phyloP scores from a whole-genome alignment of 768 basidiomycete genomes.

The Rubroboletus pulcherrimus region DNA sequence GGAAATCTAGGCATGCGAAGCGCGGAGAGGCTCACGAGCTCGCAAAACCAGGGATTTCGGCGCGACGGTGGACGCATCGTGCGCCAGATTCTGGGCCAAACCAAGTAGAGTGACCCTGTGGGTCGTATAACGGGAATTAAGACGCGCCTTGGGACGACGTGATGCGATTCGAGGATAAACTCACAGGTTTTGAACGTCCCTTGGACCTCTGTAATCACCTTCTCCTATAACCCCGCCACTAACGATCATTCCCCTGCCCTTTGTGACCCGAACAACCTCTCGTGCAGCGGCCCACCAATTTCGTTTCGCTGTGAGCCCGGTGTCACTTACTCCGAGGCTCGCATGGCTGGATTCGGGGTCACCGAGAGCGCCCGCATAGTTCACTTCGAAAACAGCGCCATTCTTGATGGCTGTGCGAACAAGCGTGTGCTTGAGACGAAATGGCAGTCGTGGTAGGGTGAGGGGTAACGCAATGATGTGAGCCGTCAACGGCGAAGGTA shows the following conservation, averaged over 20 bases:
- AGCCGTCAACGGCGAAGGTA: slow-evolving; percentile 70
- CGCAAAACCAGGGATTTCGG: slow-evolving; percentile 68
- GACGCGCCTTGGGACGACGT: neutral
- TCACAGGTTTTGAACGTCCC: slow-evolving; percentile 75
- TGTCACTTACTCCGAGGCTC: slow-evolving; percentile 48
- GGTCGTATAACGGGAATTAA: neutral
- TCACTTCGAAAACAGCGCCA: slow-evolving; percentile 80
- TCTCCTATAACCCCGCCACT: slow-evolving; percentile 63
- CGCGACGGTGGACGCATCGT: slow-evolving; percentile 54
- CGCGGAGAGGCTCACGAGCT: slow-evolving; percentile 53
- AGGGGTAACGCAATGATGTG: slow-evolving; percentile 81
- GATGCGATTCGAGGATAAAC: slow-evolving; percentile 17
- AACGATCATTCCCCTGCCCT: slow-evolving; percentile 72
- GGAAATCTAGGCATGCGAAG: neutral
- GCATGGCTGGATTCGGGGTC: slow-evolving; percentile 47
- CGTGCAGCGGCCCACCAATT: slow-evolving; percentile 84
- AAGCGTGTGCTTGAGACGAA: slow-evolving; percentile 79
- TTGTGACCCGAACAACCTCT: slow-evolving; percentile 76
- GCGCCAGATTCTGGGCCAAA: slow-evolving; percentile 63
- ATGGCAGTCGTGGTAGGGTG: slow-evolving; percentile 72
- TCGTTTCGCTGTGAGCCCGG: slow-evolving; percentile 54
- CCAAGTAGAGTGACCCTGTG: slow-evolving; percentile 63
- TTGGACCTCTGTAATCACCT: slow-evolving; percentile 64
- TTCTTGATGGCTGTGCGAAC: slow-evolving; percentile 78
- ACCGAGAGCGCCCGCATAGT: slow-evolving; percentile 69